Evolutionary conservation across 2,329 filamentous ascomycete genomes (phyloP).

Genomic region (Paecilomyces niveus): DNA sequence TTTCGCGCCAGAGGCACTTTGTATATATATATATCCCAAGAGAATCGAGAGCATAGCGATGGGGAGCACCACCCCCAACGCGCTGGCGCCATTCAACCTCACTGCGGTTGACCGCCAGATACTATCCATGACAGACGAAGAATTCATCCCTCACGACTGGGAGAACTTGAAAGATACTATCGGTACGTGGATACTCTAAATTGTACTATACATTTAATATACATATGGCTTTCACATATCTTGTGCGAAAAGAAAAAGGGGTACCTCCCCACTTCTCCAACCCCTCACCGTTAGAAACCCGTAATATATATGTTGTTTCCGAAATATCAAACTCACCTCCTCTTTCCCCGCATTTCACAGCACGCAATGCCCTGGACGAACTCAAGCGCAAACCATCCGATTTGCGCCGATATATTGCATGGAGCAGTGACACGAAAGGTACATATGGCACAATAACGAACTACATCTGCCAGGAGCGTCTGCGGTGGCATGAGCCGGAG

Average conservation of each 20-base stretch:
- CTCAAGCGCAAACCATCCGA: slow-evolving; percentile 55
- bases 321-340: not conserved
- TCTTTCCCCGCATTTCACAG: slow-evolving; percentile 15
- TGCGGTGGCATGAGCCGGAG: slow-evolving; percentile 42
- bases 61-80: not conserved
- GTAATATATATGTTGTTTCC: not conserved
- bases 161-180: slow-evolving; percentile 46
- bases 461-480: slow-evolving; percentile 49
- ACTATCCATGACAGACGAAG: slow-evolving; percentile 45
- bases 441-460: slow-evolving; percentile 50
- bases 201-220: not conserved
- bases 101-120: slow-evolving; percentile 44
- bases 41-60: not conserved
- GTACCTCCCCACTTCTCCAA: not conserved
- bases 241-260: not conserved
- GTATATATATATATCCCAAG: not conserved
- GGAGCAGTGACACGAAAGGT: slow-evolving; percentile 49
- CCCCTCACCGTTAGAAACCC: not conserved
- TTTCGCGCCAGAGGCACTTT: not conserved
- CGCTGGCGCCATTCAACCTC: slow-evolving; percentile 38
- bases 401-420: slow-evolving; percentile 53
- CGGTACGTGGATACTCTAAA: slow-evolving; percentile 29
- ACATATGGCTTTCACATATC: not conserved
- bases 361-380: slow-evolving; percentile 46
- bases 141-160: slow-evolving; percentile 48